Evolutionary conservation across 1,284 basidiomycete species (phyloP), one percentile per base, ranked within the genome.

Genomic region (Coniophora puteana): DNA sequence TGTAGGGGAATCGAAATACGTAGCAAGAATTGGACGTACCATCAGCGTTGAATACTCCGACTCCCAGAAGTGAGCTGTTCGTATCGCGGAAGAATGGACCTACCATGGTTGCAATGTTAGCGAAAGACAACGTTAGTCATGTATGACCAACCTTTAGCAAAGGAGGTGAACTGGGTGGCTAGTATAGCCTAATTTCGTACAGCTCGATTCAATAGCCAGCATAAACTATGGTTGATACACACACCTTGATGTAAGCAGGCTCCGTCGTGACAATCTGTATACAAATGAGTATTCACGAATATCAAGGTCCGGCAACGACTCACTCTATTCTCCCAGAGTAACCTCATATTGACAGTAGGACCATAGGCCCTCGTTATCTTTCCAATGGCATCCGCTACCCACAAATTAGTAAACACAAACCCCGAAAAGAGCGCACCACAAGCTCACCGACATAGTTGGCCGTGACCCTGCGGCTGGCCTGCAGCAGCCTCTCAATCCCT

Each of bases 31-130:
- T 4, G 13, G 6, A 41, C 60, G 43, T 41, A 70, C 78, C 78
- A 49, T 81, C 78, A 1, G 74, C 69, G 45, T 80, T 80, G 50
- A 81, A 80, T 1, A 80, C 74, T 0, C 78, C 79, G 23, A 67
- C 68, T 36, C 76, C 76, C 8, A 78, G 61, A 13, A 78, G 47
- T 3, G 66, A 61, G 23, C 51, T 44, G 24, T 67, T 43, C 32
- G 53, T 56, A 5, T 57, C 51, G 17, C 51, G 46, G 16, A 49
- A 45, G 12, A 51, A 17, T 11, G 48, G 44, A n/a, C 55, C 51
- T 59, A 38, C n/a, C n/a, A n/a, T n/a, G n/a, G n/a, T n/a, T n/a
- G n/a, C n/a, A n/a, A n/a, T n/a, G n/a, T n/a, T n/a, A n/a, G n/a
- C n/a, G n/a, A n/a, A n/a, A n/a, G n/a, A n/a, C n/a, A n/a, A n/a